Percentiles rank a stretch among this genome's conserved stretches.
Evolutionary conservation across 164 flowering plant genomes (phyloP).

Genomic region (Warburgia ugandensis): DNA sequence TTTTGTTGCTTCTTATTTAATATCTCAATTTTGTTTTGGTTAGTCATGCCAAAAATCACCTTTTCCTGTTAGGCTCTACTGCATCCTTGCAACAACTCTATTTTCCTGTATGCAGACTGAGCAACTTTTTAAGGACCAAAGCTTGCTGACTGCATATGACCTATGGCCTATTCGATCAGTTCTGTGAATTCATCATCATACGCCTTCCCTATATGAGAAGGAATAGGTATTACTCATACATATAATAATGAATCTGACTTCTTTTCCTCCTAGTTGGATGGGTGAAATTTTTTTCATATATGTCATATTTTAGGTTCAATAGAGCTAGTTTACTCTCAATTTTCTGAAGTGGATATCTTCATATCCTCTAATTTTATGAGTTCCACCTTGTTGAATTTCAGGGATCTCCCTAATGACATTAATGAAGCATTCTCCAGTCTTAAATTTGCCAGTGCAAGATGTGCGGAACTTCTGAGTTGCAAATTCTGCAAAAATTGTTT

Average conservation of each 20-base stretch:
- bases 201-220: slow-evolving; percentile 57
- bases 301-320: not conserved
- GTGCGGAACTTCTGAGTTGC: slow-evolving; percentile 79
- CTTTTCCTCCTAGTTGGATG: not conserved
- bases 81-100: too few relatives aligned
- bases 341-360: not conserved
- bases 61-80: too few relatives aligned
- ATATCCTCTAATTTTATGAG: not conserved
- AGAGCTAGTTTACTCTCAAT: too few relatives aligned
- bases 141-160: slow-evolving; percentile 39
- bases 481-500: slow-evolving; percentile 47
- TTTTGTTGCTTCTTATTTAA: too few relatives aligned
- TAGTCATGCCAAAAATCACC: too few relatives aligned
- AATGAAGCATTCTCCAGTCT: slow-evolving; percentile 81
- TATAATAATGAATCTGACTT: not conserved
- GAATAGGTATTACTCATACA: slow-evolving; percentile 36
- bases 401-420: slow-evolving; percentile 77
- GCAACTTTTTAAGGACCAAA: slow-evolving; percentile 53
- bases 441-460: slow-evolving; percentile 70
- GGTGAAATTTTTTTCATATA: too few relatives aligned
- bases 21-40: too few relatives aligned
- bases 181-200: slow-evolving; percentile 53
- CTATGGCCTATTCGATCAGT: slow-evolving; percentile 53
- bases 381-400: slow-evolving; percentile 11
- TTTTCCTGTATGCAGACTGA: slow-evolving; percentile 41